Percentiles rank a stretch among this genome's conserved stretches.
These are phyloP conservation scores for Kwoniella sp. DNA, from an alignment of 768 basidiomycete species.

Conservation along the genomic window DNA sequence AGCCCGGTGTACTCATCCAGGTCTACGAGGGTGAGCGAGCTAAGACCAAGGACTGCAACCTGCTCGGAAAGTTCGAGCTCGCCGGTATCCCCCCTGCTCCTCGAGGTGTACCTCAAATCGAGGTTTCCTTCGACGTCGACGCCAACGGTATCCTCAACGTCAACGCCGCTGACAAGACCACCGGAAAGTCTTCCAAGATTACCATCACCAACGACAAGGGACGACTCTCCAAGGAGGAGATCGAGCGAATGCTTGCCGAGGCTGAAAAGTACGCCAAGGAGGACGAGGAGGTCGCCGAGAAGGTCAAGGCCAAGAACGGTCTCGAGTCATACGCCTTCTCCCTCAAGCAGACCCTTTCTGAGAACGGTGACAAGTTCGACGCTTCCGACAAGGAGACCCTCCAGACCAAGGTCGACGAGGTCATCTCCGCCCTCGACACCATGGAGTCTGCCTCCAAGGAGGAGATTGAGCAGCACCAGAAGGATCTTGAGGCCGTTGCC, in stretches of 20 bases:
- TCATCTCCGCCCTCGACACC: slow-evolving; percentile 77
- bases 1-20: slow-evolving; percentile 93
- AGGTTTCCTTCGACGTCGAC: slow-evolving; percentile 58
- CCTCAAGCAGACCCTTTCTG: slow-evolving; percentile 73
- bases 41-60: slow-evolving; percentile 97
- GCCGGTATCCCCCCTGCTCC: slow-evolving; percentile 55
- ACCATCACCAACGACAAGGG: slow-evolving; percentile 97
- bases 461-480: slow-evolving; percentile 87
- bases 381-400: slow-evolving; percentile 62
- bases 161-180: slow-evolving; percentile 53
- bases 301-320: slow-evolving; percentile 67
- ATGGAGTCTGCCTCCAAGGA: slow-evolving; percentile 89
- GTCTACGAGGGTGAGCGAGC: slow-evolving; percentile 97
- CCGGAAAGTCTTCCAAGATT: slow-evolving; percentile 63
- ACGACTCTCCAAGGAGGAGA: slow-evolving; percentile 67
- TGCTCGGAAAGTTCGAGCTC: slow-evolving; percentile 81
- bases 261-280: slow-evolving; percentile 54
- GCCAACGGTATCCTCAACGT: slow-evolving; percentile 61
- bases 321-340: slow-evolving; percentile 95
- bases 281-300: slow-evolving; percentile 34
- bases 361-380: slow-evolving; percentile 46
- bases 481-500: slow-evolving; percentile 82
- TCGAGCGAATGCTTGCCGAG: slow-evolving; percentile 59
- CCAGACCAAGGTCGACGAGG: slow-evolving; percentile 81
- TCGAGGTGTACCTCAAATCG: slow-evolving; percentile 54